Conservation (phyloP, 495 filamentous ascomycete genomes). For the Xylaria scruposa region DNA sequence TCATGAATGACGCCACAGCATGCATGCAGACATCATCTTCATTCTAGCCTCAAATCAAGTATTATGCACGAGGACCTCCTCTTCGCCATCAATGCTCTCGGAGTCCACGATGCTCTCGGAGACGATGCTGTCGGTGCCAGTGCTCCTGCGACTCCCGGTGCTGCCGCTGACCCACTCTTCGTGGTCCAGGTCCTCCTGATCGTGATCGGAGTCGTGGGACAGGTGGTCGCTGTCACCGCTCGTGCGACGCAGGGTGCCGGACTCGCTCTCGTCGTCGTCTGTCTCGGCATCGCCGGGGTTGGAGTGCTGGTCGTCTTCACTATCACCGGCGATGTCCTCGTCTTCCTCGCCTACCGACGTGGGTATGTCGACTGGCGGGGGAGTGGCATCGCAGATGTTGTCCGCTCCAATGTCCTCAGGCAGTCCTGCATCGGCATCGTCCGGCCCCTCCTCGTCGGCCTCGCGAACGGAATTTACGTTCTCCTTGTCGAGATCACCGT, state of each 20-base stretch:
- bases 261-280: constrained; percentile 38
- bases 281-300: constrained; percentile 28
- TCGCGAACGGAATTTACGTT: constrained; percentile 52
- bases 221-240: constrained; percentile 37
- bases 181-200: constrained; percentile 28
- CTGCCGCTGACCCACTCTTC: constrained; percentile 43
- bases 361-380: constrained; percentile 24
- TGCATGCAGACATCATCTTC: constrained; percentile 1
- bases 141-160: constrained; percentile 17
- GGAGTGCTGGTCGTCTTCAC: neutral
- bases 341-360: constrained; percentile 22
- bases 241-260: constrained; percentile 37
- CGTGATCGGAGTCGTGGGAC: constrained; percentile 31
- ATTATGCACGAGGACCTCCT: constrained; percentile 33
- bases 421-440: constrained; percentile 23
- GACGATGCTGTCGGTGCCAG: constrained; percentile 31
- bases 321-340: constrained; percentile 14
- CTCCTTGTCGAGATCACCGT: constrained; percentile 57
- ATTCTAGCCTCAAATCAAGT: neutral
- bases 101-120: constrained; percentile 37
- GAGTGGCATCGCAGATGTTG: constrained; percentile 20
- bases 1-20: neutral
- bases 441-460: constrained; percentile 49
- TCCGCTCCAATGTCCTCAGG: constrained; percentile 25
- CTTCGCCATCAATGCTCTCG: constrained; percentile 37